These are phyloP conservation scores for Carex arenaria DNA, from an alignment of 202 grass and related monocot genomes.

Conservation along the genomic window DNA sequence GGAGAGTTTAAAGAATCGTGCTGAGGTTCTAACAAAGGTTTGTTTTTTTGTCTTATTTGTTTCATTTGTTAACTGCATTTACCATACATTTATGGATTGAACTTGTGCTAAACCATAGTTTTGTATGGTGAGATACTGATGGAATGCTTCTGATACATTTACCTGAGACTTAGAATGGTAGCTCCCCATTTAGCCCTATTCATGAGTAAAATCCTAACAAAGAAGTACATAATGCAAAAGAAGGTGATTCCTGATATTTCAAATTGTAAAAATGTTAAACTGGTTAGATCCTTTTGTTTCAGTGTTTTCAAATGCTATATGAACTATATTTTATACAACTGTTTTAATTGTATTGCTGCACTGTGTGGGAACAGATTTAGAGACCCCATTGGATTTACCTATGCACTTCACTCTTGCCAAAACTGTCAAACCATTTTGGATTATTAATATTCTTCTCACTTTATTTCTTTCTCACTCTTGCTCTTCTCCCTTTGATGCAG, in stretches of 20 bases:
- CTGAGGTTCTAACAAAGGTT: conserved; percentile 52
- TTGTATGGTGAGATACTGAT: neutral
- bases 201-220: neutral
- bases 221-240: neutral
- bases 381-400: neutral
- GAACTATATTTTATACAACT: neutral
- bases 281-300: neutral
- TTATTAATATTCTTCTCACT: neutral
- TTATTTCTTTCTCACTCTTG: neutral
- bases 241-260: neutral
- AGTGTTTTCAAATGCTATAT: neutral
- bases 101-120: neutral
- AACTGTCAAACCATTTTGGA: neutral
- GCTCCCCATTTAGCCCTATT: neutral
- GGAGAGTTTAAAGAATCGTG: conserved; percentile 42
- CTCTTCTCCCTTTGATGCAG: conserved; percentile 30
- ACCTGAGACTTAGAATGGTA: neutral
- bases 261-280: neutral
- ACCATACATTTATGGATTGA: neutral
- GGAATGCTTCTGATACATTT: neutral
- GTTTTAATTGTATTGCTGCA: neutral
- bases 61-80: conserved; percentile 1
- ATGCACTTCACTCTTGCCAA: neutral
- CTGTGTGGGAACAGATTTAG: neutral
- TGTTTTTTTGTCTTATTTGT: neutral